Evolutionary conservation across 257 asterid species (phyloP).

Genomic region (Gentiana dahurica): DNA sequence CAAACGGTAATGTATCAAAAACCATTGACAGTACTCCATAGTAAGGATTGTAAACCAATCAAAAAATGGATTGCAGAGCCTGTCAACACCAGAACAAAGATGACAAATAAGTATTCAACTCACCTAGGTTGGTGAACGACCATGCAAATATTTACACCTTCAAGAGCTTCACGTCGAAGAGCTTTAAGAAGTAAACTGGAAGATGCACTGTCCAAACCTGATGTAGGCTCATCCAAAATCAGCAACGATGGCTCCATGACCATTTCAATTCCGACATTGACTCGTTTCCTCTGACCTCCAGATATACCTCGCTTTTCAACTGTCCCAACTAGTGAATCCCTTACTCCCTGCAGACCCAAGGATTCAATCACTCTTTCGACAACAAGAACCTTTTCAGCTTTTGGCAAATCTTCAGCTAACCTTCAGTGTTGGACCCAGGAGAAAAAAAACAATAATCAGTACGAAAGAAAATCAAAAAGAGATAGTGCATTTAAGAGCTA

Average conservation of each 20-base stretch:
- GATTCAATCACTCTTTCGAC: constrained; percentile 95
- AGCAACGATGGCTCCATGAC: constrained; percentile 95
- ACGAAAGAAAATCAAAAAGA: constrained; percentile 4
- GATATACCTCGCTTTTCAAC: constrained; percentile 90
- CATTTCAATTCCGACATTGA: constrained; percentile 89
- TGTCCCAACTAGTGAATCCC: constrained; percentile 93
- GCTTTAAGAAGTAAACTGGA: constrained; percentile 88
- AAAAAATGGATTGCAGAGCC: too few relatives aligned
- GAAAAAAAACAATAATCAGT: constrained; percentile 19
- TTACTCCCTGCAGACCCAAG: constrained; percentile 78
- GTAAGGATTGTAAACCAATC: too few relatives aligned
- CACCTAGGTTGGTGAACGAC: constrained; percentile 98
- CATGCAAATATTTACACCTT: constrained; percentile 94
- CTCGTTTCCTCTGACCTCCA: constrained; percentile 97
- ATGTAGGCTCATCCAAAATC: constrained; percentile 94
- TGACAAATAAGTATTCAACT: neutral
- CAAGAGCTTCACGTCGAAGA: constrained; percentile 93
- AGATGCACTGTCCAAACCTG: constrained; percentile 93
- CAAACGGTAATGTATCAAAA: neutral
- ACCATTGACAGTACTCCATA: neutral
- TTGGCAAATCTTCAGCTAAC: constrained; percentile 66
- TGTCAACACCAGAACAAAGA: constrained; percentile 2
- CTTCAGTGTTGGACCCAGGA: constrained; percentile 33
- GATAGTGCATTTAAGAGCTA: too few relatives aligned
- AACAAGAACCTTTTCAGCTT: constrained; percentile 89